phyloP scores from a whole-genome alignment of 805 yeast species.

The Candida multigemmis region DNA sequence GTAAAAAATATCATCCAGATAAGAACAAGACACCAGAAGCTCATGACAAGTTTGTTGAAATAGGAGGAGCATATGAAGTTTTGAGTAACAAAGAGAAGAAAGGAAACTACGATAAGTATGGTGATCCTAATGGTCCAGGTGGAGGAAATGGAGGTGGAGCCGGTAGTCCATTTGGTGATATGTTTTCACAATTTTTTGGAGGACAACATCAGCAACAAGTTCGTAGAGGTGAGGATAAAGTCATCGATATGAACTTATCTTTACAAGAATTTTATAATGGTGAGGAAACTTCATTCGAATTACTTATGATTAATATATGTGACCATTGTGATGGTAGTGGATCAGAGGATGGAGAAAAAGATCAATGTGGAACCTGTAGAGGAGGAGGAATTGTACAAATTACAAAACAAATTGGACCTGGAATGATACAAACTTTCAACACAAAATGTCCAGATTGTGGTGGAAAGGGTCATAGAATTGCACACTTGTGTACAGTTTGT shows the following conservation, averaged over 20 bases:
- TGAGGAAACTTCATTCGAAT: slow-evolving; percentile 44
- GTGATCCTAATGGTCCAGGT: slow-evolving; percentile 44
- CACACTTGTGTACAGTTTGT: slow-evolving; percentile 60
- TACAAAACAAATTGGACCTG: slow-evolving; percentile 75
- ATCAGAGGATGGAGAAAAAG: slow-evolving; percentile 65
- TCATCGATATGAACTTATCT: slow-evolving; percentile 45
- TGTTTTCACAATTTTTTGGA: slow-evolving; percentile 40
- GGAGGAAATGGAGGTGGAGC: slow-evolving; percentile 14
- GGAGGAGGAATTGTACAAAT: slow-evolving; percentile 68
- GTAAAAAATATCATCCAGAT: slow-evolving; percentile 90
- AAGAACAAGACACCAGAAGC: slow-evolving; percentile 83
- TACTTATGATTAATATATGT: slow-evolving; percentile 71
- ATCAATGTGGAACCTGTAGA: slow-evolving; percentile 57
- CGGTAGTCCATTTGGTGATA: slow-evolving; percentile 40
- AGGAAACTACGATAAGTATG: slow-evolving; percentile 61
- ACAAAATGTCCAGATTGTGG: slow-evolving; percentile 70
- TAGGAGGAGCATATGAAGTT: slow-evolving; percentile 91
- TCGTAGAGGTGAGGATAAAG: slow-evolving; percentile 55
- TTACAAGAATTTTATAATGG: slow-evolving; percentile 69
- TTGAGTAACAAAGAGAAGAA: slow-evolving; percentile 65
- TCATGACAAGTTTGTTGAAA: slow-evolving; percentile 76
- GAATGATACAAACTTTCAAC: slow-evolving; percentile 82
- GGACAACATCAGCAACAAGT: slow-evolving; percentile 28
- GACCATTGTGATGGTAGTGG: slow-evolving; percentile 78
- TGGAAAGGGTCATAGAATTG: slow-evolving; percentile 66